Percentiles rank a stretch among this genome's conserved stretches.
These are phyloP conservation scores for Cytospora piceae DNA, from an alignment of 2,329 filamentous ascomycete genomes.

Conservation along the genomic window DNA sequence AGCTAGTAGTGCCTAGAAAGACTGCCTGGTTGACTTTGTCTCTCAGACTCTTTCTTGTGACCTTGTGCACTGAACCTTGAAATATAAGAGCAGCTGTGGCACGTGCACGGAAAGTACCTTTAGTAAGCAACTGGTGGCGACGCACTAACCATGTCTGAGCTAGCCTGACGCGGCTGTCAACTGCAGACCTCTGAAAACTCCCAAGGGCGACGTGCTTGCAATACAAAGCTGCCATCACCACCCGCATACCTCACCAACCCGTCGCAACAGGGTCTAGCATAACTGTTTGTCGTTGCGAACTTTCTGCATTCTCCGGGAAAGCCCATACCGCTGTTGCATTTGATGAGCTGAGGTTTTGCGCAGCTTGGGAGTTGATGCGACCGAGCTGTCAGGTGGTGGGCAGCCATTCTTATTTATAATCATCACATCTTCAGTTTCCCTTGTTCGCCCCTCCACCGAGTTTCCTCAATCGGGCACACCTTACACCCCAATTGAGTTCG, in stretches of 20 bases:
- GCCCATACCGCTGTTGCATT: constrained; percentile 15
- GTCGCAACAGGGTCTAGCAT: constrained; percentile 13
- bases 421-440: constrained; percentile 14
- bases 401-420: constrained; percentile 29
- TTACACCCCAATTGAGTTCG: not conserved
- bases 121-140: not conserved
- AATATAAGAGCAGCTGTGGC: too few species aligned
- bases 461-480: not conserved
- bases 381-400: constrained; percentile 28
- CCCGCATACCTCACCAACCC: constrained; percentile 7
- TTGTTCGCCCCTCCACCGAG: not conserved
- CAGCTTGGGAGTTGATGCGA: constrained; percentile 29
- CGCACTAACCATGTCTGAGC: not conserved
- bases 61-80: too few species aligned
- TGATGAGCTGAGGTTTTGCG: constrained; percentile 27
- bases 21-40: too few species aligned
- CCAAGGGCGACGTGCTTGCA: constrained; percentile 22
- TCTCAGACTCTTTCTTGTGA: too few species aligned
- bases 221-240: constrained; percentile 15
- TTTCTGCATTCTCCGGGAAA: not conserved
- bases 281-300: constrained; percentile 5
- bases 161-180: constrained; percentile 1
- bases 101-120: not conserved
- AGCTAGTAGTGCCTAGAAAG: too few species aligned
- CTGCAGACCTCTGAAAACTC: constrained; percentile 16